Conservation (phyloP, 2,329 filamentous ascomycete species). For the Fusarium euwallaceae region DNA sequence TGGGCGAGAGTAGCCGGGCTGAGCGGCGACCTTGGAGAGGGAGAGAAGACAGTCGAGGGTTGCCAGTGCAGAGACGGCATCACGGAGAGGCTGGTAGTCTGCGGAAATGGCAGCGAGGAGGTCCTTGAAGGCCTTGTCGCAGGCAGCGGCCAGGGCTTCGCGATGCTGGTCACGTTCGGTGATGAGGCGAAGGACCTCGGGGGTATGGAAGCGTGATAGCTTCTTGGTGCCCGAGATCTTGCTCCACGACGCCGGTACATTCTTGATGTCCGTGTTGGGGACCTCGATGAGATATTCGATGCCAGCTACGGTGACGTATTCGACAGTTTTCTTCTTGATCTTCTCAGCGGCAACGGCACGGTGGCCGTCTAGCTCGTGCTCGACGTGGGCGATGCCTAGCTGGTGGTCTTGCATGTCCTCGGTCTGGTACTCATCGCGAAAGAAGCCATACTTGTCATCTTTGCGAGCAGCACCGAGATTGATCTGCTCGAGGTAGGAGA, state of each 20-base stretch:
- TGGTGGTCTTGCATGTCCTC: slow-evolving; percentile 92
- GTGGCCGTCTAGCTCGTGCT: slow-evolving; percentile 88
- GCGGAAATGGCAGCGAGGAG: slow-evolving; percentile 80
- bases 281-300: slow-evolving; percentile 98
- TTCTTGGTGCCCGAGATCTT: slow-evolving; percentile 97
- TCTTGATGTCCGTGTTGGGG: slow-evolving; percentile 82
- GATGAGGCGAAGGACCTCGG: slow-evolving; percentile 85
- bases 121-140: slow-evolving; percentile 82
- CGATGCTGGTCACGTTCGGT: slow-evolving; percentile 94
- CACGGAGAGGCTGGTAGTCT: slow-evolving; percentile 91
- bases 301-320: slow-evolving; percentile 86
- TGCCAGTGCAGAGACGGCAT: slow-evolving; percentile 87
- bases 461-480: slow-evolving; percentile 84
- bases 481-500: slow-evolving; percentile 84
- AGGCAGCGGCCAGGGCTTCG: slow-evolving; percentile 91
- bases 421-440: slow-evolving; percentile 87
- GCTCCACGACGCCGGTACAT: slow-evolving; percentile 92
- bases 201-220: slow-evolving; percentile 92
- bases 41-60: slow-evolving; percentile 92
- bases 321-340: slow-evolving; percentile 77
- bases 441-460: slow-evolving; percentile 96
- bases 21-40: slow-evolving; percentile 83
- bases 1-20: slow-evolving; percentile 90
- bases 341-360: slow-evolving; percentile 77
- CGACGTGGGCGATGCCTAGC: slow-evolving; percentile 89